A percentile compares a stretch with the other conserved stretches of the same genome.
These are phyloP conservation scores for Botryotinia globosa DNA, from an alignment of 2,329 filamentous ascomycete genomes.

Conservation along the genomic window DNA sequence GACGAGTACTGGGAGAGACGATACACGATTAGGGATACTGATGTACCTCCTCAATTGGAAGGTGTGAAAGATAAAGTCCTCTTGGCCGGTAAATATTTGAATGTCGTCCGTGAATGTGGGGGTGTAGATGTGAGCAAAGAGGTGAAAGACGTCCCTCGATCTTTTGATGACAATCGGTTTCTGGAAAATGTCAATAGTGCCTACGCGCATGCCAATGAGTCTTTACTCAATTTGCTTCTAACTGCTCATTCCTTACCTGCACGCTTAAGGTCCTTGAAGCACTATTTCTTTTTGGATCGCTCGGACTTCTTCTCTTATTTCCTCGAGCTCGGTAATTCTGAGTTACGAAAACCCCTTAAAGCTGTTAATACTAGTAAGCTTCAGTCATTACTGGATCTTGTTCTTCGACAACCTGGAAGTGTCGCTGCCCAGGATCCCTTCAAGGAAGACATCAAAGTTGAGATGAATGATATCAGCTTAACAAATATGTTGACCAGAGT, in stretches of 20 bases:
- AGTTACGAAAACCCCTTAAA: slow-evolving; percentile 85
- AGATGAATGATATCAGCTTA: slow-evolving; percentile 92
- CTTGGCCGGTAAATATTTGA: slow-evolving; percentile 94
- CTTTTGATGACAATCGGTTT: slow-evolving; percentile 88
- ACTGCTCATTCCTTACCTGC: slow-evolving; percentile 90
- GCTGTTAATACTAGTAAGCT: slow-evolving; percentile 89
- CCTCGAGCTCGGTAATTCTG: slow-evolving; percentile 83
- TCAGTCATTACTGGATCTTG: slow-evolving; percentile 91
- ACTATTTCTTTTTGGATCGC: slow-evolving; percentile 98
- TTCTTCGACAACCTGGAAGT: slow-evolving; percentile 92
- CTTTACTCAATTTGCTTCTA: slow-evolving; percentile 82
- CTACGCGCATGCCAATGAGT: slow-evolving; percentile 93
- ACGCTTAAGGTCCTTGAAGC: slow-evolving; percentile 85
- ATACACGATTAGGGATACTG: slow-evolving; percentile 88
- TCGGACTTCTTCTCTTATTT: slow-evolving; percentile 99
- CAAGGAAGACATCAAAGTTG: slow-evolving; percentile 96
- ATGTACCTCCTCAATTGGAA: slow-evolving; percentile 88
- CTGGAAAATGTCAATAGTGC: slow-evolving; percentile 94
- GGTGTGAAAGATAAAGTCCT: slow-evolving; percentile 91
- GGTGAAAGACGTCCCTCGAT: slow-evolving; percentile 81
- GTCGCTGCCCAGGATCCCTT: slow-evolving; percentile 93
- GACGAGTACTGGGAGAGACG: slow-evolving; percentile 99
- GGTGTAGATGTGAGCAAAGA: slow-evolving; percentile 91
- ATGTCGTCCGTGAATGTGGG: slow-evolving; percentile 94
- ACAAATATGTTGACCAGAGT: slow-evolving; percentile 94